phyloP scores from a whole-genome alignment of 805 yeast species.

The Komagataella ulmi region DNA sequence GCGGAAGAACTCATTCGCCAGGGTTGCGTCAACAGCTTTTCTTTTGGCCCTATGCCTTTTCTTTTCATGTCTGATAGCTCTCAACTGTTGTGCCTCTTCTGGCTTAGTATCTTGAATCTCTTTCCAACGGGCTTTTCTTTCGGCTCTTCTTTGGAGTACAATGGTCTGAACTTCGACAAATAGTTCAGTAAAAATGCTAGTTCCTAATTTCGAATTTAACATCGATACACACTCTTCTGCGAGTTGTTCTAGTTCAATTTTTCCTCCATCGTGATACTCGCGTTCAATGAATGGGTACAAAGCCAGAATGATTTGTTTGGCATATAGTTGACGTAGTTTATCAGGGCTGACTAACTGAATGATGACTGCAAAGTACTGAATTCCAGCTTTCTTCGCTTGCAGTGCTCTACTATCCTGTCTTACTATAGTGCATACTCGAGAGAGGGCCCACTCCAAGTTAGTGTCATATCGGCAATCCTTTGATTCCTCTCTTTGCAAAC shows the following conservation, averaged over 20 bases:
- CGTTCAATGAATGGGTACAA: conserved; percentile 32
- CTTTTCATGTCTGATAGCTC: background rate
- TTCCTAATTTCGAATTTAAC: conserved; percentile 58
- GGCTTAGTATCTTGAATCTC: background rate
- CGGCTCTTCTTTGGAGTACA: conserved; percentile 53
- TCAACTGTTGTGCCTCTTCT: conserved; percentile 31
- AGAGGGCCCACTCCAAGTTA: conserved; percentile 48
- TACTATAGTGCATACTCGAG: conserved; percentile 47
- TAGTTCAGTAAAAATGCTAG: conserved; percentile 47
- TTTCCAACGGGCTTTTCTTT: conserved; percentile 53
- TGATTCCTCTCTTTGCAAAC: conserved; percentile 11
- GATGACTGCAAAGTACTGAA: conserved; percentile 59
- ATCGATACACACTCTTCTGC: conserved; percentile 56
- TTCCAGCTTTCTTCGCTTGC: conserved; percentile 51
- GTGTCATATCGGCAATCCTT: conserved; percentile 12
- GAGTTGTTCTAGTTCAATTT: conserved; percentile 35
- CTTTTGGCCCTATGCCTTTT: conserved; percentile 65
- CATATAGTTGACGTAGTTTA: conserved; percentile 27
- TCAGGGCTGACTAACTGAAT: conserved; percentile 23
- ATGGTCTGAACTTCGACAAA: conserved; percentile 51
- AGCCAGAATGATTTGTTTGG: conserved; percentile 35
- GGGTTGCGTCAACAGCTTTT: conserved; percentile 14
- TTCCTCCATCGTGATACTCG: conserved; percentile 24
- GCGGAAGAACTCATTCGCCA: conserved; percentile 59
- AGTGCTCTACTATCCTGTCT: conserved; percentile 48